Conservation (phyloP, 2,329 filamentous ascomycete species). For the Penicillium sp. region DNA sequence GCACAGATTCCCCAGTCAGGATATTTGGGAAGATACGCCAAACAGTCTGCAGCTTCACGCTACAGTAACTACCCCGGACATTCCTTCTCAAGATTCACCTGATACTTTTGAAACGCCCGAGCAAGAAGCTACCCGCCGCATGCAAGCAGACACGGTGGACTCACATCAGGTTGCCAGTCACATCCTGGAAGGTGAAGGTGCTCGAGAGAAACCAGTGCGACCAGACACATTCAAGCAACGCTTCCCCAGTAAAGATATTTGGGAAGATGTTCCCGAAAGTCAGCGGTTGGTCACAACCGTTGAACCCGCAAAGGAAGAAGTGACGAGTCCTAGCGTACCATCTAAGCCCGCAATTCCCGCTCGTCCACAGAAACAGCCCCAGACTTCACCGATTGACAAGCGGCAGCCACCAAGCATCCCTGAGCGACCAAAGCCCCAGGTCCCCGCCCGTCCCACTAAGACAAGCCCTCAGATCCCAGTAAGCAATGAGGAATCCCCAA, state of each 20-base stretch:
- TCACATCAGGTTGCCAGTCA: slow-evolving; percentile 37
- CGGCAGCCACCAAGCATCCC: slow-evolving; percentile 56
- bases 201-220: slow-evolving; percentile 38
- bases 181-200: slow-evolving; percentile 32
- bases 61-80: slow-evolving; percentile 80
- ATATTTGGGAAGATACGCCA: slow-evolving; percentile 96
- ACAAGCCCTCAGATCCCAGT: slow-evolving; percentile 37
- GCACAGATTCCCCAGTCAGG: slow-evolving; percentile 86
- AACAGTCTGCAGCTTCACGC: slow-evolving; percentile 75
- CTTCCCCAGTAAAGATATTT: slow-evolving; percentile 90
- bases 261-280: slow-evolving; percentile 91
- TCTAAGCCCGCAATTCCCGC: slow-evolving; percentile 35
- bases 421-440: slow-evolving; percentile 63
- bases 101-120: slow-evolving; percentile 46
- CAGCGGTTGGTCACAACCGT: slow-evolving; percentile 73
- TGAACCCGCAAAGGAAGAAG: slow-evolving; percentile 54
- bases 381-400: slow-evolving; percentile 51
- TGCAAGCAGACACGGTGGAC: slow-evolving; percentile 42
- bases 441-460: slow-evolving; percentile 67
- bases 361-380: slow-evolving; percentile 37
- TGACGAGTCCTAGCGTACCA: slow-evolving; percentile 40
- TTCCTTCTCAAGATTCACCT: slow-evolving; percentile 49
- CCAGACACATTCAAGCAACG: slow-evolving; percentile 62
- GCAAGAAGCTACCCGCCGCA: slow-evolving; percentile 50
- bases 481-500: slow-evolving; percentile 34